A percentile compares a stretch with the other conserved stretches of the same genome.
Evolutionary conservation across 2,329 filamentous ascomycete species (phyloP).

Genomic region (Fusarium xylarioides): DNA sequence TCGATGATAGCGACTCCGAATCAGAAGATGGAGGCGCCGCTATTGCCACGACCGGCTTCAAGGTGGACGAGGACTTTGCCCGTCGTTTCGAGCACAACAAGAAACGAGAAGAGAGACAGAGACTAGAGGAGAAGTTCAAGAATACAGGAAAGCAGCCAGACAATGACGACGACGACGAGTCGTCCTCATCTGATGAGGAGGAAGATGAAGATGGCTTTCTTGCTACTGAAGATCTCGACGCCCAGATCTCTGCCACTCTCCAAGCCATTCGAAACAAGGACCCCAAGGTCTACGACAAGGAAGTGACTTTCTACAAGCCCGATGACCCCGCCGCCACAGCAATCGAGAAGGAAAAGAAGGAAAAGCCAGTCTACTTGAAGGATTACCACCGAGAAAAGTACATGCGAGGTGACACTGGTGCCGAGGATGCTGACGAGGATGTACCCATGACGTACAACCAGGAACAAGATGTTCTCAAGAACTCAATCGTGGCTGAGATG

Average conservation of each 20-base stretch:
- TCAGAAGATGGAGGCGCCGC: conserved; percentile 54
- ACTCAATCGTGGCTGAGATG: conserved; percentile 81
- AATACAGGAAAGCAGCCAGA: conserved; percentile 54
- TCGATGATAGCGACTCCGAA: conserved; percentile 66
- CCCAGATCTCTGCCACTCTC: conserved; percentile 86
- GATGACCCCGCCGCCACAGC: conserved; percentile 54
- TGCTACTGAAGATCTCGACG: conserved; percentile 84
- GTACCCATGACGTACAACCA: conserved; percentile 79
- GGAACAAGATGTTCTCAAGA: conserved; percentile 86
- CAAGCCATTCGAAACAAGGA: conserved; percentile 91
- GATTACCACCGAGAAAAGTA: conserved; percentile 95
- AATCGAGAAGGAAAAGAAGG: conserved; percentile 64
- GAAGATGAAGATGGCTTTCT: conserved; percentile 93
- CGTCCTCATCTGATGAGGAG: conserved; percentile 78
- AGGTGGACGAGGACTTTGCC: conserved; percentile 91
- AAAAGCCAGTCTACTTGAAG: conserved; percentile 84
- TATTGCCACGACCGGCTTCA: conserved; percentile 64
- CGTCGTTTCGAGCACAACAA: conserved; percentile 95
- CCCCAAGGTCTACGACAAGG: conserved; percentile 86
- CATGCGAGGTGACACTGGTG: conserved; percentile 74
- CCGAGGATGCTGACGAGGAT: conserved; percentile 65
- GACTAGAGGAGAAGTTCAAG: conserved; percentile 85
- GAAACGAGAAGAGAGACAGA: conserved; percentile 87
- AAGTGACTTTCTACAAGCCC: conserved; percentile 80
- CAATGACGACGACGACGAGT: conserved; percentile 59